phyloP scores from a whole-genome alignment of 345 rosid genomes.

The Turnera subulata region DNA sequence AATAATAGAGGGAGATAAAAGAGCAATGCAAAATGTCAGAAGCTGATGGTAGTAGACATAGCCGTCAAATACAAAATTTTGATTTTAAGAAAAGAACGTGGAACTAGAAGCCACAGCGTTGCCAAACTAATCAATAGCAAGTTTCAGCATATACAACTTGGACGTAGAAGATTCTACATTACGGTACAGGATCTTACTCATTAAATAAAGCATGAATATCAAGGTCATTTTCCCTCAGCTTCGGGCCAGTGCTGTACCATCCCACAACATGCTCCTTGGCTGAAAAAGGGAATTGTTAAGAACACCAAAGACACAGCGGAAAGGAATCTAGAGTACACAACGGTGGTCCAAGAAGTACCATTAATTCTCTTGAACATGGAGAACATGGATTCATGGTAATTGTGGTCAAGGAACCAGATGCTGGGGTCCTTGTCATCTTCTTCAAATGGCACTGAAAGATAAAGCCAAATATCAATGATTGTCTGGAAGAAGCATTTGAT shows the following conservation, averaged over 20 bases:
- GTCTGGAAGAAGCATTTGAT: not conserved
- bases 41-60: too few relatives aligned
- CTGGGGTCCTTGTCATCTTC: slow-evolving; percentile 88
- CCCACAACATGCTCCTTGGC: slow-evolving; percentile 98
- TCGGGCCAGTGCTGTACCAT: slow-evolving; percentile 96
- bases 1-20: slow-evolving; percentile 2
- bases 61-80: too few relatives aligned
- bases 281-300: slow-evolving; percentile 25
- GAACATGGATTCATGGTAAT: slow-evolving; percentile 91
- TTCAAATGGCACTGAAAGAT: slow-evolving; percentile 76
- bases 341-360: slow-evolving; percentile 33
- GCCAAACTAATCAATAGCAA: not conserved
- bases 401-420: slow-evolving; percentile 96
- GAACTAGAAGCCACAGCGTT: too few relatives aligned
- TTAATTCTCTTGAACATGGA: slow-evolving; percentile 95
- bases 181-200: slow-evolving; percentile 40
- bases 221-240: slow-evolving; percentile 83
- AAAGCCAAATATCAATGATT: not conserved
- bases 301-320: not conserved
- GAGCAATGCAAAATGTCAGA: not conserved
- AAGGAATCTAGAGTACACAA: not conserved
- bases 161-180: not conserved
- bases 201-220: slow-evolving; percentile 70
- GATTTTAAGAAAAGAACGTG: too few relatives aligned
- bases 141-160: not conserved